phyloP scores from a whole-genome alignment of 2,329 filamentous ascomycete species.

The Trichoderma sp. region DNA sequence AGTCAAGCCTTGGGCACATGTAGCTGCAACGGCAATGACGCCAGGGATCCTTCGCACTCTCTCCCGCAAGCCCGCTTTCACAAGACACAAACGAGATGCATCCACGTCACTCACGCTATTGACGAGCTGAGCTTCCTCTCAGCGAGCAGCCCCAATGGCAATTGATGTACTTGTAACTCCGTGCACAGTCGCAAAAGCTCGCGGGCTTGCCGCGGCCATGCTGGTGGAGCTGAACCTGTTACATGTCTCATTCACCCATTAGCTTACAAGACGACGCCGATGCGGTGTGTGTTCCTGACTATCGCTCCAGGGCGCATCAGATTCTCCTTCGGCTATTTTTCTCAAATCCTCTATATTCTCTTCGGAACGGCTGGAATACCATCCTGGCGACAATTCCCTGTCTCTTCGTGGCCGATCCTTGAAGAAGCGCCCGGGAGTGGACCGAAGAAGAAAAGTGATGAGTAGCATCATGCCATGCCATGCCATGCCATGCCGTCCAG shows the following conservation, averaged over 20 bases:
- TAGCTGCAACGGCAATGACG: neutral
- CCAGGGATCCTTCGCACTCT: neutral
- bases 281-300: slow-evolving; percentile 21
- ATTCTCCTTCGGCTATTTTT: neutral
- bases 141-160: neutral
- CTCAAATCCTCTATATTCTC: neutral
- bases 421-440: slow-evolving; percentile 8
- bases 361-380: neutral
- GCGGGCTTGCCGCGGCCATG: slow-evolving; percentile 12
- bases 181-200: slow-evolving; percentile 3
- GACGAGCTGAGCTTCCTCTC: slow-evolving; percentile 13
- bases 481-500: slow-evolving; percentile 11
- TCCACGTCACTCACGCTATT: slow-evolving; percentile 21
- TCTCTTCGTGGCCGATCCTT: neutral
- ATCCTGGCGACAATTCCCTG: neutral
- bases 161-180: neutral
- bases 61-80: neutral
- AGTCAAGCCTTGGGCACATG: neutral
- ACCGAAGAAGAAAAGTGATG: slow-evolving; percentile 14
- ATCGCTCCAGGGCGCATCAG: neutral
- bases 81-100: slow-evolving; percentile 9
- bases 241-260: slow-evolving; percentile 14
- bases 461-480: slow-evolving; percentile 13
- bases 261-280: neutral
- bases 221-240: neutral